phyloP scores from a whole-genome alignment of 768 basidiomycete species.

The Cystofilobasidium bisporidii region DNA sequence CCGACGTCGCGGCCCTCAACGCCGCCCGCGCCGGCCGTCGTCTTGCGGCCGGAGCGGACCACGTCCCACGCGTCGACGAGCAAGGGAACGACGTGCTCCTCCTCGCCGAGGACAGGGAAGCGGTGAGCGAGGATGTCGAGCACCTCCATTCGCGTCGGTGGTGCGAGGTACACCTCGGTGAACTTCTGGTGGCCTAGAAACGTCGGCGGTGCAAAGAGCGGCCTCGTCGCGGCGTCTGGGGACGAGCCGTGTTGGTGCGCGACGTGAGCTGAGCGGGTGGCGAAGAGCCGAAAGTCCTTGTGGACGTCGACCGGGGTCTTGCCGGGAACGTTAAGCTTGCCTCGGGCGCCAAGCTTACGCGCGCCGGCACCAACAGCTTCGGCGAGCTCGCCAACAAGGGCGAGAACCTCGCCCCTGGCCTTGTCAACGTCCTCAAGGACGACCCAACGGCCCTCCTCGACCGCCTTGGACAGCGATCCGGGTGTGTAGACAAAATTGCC shows the following conservation, averaged over 20 bases:
- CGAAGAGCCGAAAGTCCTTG: conserved; percentile 4
- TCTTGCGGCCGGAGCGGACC: conserved; percentile 7
- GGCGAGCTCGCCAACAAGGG: conserved; percentile 70
- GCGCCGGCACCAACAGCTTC: conserved; percentile 52
- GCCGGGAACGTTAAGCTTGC: conserved; percentile 62
- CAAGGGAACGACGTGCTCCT: conserved; percentile 3
- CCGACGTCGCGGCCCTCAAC: conserved; percentile 47
- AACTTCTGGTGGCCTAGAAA: conserved; percentile 86
- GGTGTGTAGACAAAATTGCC: conserved; percentile 96
- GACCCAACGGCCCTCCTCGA: conserved; percentile 84
- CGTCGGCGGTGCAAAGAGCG: conserved; percentile 47
- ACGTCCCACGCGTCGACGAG: conserved; percentile 23
- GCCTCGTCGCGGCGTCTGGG: conserved; percentile 31
- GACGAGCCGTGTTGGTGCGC: neutral
- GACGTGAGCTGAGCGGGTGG: conserved; percentile 33
- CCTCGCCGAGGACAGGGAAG: conserved; percentile 51
- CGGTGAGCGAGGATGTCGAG: conserved; percentile 56
- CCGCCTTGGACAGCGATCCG: conserved; percentile 78
- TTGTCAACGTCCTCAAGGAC: conserved; percentile 87
- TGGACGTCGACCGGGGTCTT: neutral
- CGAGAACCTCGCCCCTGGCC: conserved; percentile 79
- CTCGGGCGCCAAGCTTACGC: conserved; percentile 58
- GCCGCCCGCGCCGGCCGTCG: conserved; percentile 38
- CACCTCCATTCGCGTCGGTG: conserved; percentile 61
- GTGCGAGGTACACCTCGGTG: conserved; percentile 54